Base-by-base conservation (phyloP, 2,329 filamentous ascomycete genomes). In the Epichloe coenophiala region DNA sequence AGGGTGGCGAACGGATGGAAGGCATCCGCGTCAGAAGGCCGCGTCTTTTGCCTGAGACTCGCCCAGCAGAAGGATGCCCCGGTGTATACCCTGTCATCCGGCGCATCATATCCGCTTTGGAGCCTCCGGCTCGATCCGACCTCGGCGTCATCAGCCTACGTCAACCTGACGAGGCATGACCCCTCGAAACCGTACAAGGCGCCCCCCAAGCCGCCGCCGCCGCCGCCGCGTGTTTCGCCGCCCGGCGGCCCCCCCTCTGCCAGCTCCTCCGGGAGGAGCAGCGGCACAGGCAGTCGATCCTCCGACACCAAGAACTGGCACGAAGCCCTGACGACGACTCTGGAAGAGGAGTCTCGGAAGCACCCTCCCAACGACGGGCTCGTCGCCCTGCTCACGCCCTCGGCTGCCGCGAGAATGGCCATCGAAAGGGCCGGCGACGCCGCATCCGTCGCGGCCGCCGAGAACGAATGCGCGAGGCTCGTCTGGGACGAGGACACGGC, bases 1-100 rank as follows among this genome's bases (percentile, higher is more conserved):
- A 79, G 84, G 58, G 80, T 81, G 0, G 72, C 78, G 53, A 86
- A 86, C 60, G 84, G 83, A 12, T 86, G 80, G 80, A 74, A 78
- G 59, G 82, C 81, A 2, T 75, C 80, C 0, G 63, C 71, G 1
- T 72, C 73, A 3, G 78, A 83, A 59, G 79, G 78, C 5, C 69
- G 76, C 21, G 72, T 74, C 23, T 84, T 75, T 65, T 81, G 77
- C 61, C 66, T 84, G 60, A 75, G 73, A 55, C 65, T 83, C 63
- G 68, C 71, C 1, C 72, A 74, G 52, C 73, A 77, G 52, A 70
- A 69, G 46, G 78, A 83, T 56, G 76, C 81, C 4, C 83, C 82
- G 0, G 72, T 85, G 17, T 85, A 86, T 57, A 81, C 78, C 2
- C 74, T 86, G 13, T 80, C 80, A 2, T 84, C 83, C 0, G 59